Evolutionary conservation across 306 rosid genomes (phyloP).

Genomic region (Aeschynomene evenia): DNA sequence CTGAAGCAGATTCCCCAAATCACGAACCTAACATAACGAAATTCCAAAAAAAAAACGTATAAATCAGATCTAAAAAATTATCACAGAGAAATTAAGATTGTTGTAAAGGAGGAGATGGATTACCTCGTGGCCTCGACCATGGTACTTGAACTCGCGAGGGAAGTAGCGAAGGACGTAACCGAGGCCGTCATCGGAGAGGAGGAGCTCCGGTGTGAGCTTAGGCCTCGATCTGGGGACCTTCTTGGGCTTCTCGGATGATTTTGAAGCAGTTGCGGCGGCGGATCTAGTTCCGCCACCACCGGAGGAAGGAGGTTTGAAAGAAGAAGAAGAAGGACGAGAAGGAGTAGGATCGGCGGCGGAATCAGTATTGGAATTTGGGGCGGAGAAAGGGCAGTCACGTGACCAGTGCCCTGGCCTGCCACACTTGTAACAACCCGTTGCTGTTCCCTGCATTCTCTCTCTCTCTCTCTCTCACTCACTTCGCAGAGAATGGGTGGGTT

Average conservation of each 20-base stretch:
- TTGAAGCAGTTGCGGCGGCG: background rate
- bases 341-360: background rate
- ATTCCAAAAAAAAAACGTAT: background rate
- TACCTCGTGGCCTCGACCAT: conserved; percentile 90
- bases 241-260: conserved; percentile 50
- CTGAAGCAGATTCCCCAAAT: conserved; percentile 73
- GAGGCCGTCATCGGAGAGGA: conserved; percentile 91
- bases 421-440: conserved; percentile 95
- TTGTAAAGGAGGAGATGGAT: background rate
- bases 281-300: conserved; percentile 12
- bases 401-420: conserved; percentile 99
- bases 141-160: conserved; percentile 76
- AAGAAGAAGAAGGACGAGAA: conserved; percentile 34
- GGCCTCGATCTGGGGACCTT: conserved; percentile 64
- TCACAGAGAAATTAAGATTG: background rate
- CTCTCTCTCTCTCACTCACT: background rate
- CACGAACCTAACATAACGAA: conserved; percentile 52
- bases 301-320: conserved; percentile 27
- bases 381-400: conserved; percentile 82
- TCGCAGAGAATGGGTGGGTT: background rate
- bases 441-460: conserved; percentile 31
- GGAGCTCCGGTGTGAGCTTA: conserved; percentile 78
- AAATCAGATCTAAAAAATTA: background rate
- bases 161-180: conserved; percentile 94
- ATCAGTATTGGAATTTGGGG: conserved; percentile 31